Evolutionary conservation across 2,329 filamentous ascomycete genomes (phyloP), one percentile per base, ranked within the genome.

Genomic region (Monilinia polystroma): DNA sequence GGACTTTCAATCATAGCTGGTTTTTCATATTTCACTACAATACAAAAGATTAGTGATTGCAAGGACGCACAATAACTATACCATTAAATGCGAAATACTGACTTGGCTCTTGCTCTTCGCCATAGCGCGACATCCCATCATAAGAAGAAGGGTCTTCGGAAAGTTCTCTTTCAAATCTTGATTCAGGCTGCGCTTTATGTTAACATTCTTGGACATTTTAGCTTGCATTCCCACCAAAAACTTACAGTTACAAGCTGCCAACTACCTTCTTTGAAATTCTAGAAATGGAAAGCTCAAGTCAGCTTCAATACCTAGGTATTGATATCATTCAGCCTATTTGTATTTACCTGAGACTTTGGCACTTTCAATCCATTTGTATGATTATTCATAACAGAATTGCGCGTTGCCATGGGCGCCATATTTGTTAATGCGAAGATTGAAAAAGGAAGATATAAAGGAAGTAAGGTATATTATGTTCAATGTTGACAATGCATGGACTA

Each of bases 401-500:
- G 57, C 57, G 45, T 70, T 20, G 72, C 75, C 66, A 77, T 74
- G 11, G 74, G 75, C 55, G 75, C 75, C 75, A 77, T 77, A 18
- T 11, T 68, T 57, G 35, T 16, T n/a, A 41, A 58, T 51, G 23
- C 12, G 26, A 41, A 29, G 18, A 29, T 26, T 38, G 29, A 18
- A n/a, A 58, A 64, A 1, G 41, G 29, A 57, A 47, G 16, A 7
- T 45, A 35, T 12, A 4, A 32, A 29, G 29, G n/a, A 56, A 47
- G 51, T 14, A 32, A 54, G 20, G 60, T 23, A 56, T 53, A 49
- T 35, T 47, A 11, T 38, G 26, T 57, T 45, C n/a, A 64, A 57
- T 47, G 63, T 64, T 57, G 63, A 56, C 47, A 35, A 64, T 35
- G 43, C 29, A 29, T 55, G 12, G 57, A 38, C 12, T 41, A 49